Percentiles rank a stretch among this genome's conserved stretches.
Conservation (phyloP, 768 basidiomycete species). For the Naganishia onofrii region DNA sequence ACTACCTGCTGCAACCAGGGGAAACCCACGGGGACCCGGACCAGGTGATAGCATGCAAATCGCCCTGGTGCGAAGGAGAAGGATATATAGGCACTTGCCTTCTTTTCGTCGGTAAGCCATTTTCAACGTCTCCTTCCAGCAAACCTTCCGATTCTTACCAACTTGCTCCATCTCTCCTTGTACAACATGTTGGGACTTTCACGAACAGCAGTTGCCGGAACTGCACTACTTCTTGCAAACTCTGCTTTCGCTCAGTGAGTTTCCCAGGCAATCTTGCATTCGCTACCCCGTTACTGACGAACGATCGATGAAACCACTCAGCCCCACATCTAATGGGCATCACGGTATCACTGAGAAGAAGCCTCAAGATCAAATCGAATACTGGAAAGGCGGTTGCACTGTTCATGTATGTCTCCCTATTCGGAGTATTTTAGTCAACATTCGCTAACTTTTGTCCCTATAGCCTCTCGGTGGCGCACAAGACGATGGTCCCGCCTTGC, state of each 20-base stretch:
- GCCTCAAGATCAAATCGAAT: conserved; percentile 16
- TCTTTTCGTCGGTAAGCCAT: too few species aligned
- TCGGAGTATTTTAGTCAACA: not conserved
- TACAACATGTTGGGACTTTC: not conserved
- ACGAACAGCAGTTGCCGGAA: conserved; percentile 2
- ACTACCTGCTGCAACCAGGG: too few species aligned
- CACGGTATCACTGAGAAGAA: conserved; percentile 7
- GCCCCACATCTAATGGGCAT: conserved; percentile 14
- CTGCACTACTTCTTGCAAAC: conserved; percentile 11
- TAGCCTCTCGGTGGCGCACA: conserved; percentile 28
- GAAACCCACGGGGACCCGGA: too few species aligned
- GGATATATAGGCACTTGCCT: too few species aligned
- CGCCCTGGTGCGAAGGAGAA: too few species aligned
- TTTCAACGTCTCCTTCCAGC: too few species aligned
- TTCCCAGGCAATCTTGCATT: too few species aligned
- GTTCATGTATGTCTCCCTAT: conserved; percentile 5
- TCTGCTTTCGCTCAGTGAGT: conserved; percentile 13
- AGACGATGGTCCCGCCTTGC: conserved; percentile 26
- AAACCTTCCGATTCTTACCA: too few species aligned
- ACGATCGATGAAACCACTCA: not conserved
- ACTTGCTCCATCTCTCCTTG: not conserved
- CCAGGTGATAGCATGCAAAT: too few species aligned
- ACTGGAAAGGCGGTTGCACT: conserved; percentile 13
- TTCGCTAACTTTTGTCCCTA: not conserved
- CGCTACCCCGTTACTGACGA: not conserved